Evolutionary conservation across 306 rosid genomes (phyloP).

Genomic region (Oemleria cerasiformis): DNA sequence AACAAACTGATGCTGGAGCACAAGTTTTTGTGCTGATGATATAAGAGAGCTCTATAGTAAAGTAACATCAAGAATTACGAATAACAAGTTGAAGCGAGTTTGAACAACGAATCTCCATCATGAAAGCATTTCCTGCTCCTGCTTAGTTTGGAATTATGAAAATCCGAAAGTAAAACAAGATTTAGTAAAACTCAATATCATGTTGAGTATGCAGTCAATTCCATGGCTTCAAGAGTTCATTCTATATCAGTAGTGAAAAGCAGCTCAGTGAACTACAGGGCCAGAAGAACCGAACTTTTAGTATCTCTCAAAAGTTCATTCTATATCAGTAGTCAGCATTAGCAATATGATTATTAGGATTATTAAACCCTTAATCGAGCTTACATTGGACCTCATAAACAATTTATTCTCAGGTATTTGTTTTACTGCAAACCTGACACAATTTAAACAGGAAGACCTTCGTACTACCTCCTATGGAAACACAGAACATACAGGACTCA

Average conservation of each 20-base stretch:
- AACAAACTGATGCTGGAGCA: background rate
- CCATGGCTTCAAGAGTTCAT: background rate
- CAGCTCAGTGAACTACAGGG: background rate
- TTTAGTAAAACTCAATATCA: background rate
- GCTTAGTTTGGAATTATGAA: background rate
- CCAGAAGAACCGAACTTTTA: background rate
- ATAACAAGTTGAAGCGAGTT: background rate
- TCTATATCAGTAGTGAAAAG: background rate
- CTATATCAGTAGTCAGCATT: no score
- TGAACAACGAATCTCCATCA: background rate
- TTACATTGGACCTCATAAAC: background rate
- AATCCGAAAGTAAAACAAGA: background rate
- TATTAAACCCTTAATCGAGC: no score
- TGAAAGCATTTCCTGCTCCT: no score
- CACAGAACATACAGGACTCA: background rate
- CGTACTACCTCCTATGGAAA: background rate
- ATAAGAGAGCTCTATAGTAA: background rate
- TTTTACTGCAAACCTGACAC: background rate
- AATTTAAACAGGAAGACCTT: background rate
- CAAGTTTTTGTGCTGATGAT: background rate
- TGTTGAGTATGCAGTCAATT: background rate
- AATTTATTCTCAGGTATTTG: background rate
- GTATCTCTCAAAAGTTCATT: background rate
- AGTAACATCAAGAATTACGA: background rate
- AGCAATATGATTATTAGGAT: no score